These are phyloP conservation scores for Neurospora sp. DNA, from an alignment of 495 filamentous ascomycete species.

Conservation along the genomic window DNA sequence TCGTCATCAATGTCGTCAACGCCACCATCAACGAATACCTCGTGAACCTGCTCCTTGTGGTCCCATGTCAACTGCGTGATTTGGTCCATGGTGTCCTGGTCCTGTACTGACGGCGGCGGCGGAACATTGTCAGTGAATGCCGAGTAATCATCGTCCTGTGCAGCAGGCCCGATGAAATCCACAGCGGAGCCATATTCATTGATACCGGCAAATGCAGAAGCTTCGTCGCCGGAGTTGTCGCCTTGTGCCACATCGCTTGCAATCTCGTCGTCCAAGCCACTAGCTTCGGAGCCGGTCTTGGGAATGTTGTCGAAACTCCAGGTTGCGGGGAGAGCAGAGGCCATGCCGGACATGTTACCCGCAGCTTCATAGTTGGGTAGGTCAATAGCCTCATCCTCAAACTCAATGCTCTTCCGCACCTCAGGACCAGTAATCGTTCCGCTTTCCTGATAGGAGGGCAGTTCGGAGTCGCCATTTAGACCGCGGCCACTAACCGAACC, in stretches of 20 bases:
- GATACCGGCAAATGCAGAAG: constrained; percentile 6
- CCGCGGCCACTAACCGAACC: constrained; percentile 32
- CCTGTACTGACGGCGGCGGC: constrained; percentile 6
- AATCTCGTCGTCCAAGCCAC: constrained; percentile 16
- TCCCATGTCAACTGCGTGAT: constrained; percentile 23
- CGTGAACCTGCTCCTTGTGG: constrained; percentile 22
- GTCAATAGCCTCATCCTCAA: constrained; percentile 23
- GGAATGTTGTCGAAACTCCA: constrained; percentile 31
- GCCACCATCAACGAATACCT: constrained; percentile 19
- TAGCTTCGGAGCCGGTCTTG: constrained; percentile 4
- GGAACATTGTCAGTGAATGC: constrained; percentile 6
- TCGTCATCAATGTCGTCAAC: constrained; percentile 26
- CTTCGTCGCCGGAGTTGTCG: constrained; percentile 15
- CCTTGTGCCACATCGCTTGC: constrained; percentile 34
- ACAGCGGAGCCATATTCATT: constrained; percentile 10
- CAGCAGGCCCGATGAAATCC: constrained; percentile 30
- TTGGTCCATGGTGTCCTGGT: constrained; percentile 14
- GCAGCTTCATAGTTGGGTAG: constrained; percentile 13
- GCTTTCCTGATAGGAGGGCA: constrained; percentile 13
- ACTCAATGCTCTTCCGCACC: constrained; percentile 31
- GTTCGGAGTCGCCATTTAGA: constrained; percentile 4
- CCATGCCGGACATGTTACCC: constrained; percentile 21
- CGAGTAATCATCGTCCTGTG: constrained; percentile 21
- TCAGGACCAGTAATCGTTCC: constrained; percentile 3
- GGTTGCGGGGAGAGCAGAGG: constrained; percentile 10